A percentile compares a stretch with the other conserved stretches of the same genome.
Conservation (phyloP, 306 rosid genomes). For the apple (Malus domestica) region ASM211411v1 NC_041801.1:10289501-10290000, state of each 20-base stretch:
- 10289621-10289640: constrained; percentile 98
- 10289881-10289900: constrained; percentile 97
- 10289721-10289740: constrained; percentile 77
- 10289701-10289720: constrained; percentile 79
- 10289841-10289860: not conserved
- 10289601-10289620: constrained; percentile 85
- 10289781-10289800: constrained; percentile 63
- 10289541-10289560: not conserved
- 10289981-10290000: constrained; percentile 85
- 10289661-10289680: constrained; percentile 98
- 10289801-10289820: not conserved
- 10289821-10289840: not conserved
- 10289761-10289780: constrained; percentile 98
- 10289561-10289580: constrained; percentile 73
- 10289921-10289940: constrained; percentile 97
- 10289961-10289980: constrained; percentile 94
- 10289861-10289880: constrained; percentile 68
- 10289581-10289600: constrained; percentile 97
- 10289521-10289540: not conserved
- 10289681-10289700: constrained; percentile 85
- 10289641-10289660: constrained; percentile 99
- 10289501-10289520: not conserved
- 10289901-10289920: constrained; percentile 98
- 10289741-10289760: constrained; percentile 79
- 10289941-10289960: constrained; percentile 94